Base-by-base conservation (phyloP, 768 basidiomycete species). In the Boletus insuetus region DNA sequence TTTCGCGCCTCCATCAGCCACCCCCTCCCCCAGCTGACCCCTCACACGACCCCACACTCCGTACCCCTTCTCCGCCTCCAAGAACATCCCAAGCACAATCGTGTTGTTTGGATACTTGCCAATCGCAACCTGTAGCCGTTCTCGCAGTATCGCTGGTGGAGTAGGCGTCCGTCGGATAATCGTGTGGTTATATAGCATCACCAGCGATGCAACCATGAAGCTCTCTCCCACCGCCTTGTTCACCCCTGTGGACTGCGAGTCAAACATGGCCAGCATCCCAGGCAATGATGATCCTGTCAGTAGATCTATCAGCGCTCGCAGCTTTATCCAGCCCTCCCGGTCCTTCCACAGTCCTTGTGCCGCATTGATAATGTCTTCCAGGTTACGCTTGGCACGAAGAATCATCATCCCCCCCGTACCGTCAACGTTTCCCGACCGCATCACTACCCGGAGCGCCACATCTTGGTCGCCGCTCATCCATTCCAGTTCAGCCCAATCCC, bases 401-500 rank as follows among this genome's bases (percentile, higher is more conserved):
- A 86, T 61, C 34, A 76, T 76, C 55, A 86, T 72, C 4, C 84
- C 80, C 13, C 76, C 76, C 1, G 75, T 66, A 13, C 81, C 82
- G 48, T 82, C 76, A 34, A 84, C 71, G 4, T 77, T 80, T 13
- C 77, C 81, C 11, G 85, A 78, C 20, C 75, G 79, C 43, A 86
- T 67, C 41, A 85, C 75, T 32, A 87, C 75, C 35, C 77, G 72
- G 37, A 83, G 66, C 14, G 85, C 79, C 34, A 78, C 74, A 32
- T 82, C 78, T 19, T 73, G 64, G 32, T 77, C 61, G 1, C 82
- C 79, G 14, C 74, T 67, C 12, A 90, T 66, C 91, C 91, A 94
- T 69, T 91, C 90, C 79, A 90, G 80, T 62, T 93, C 86, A 1
- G 85, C 87, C 88, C 89, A 93, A 61, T 86, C 82, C 84, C 85